Base-by-base conservation (phyloP, 2,329 filamentous ascomycete genomes). In the Geosmithia flava region DNA sequence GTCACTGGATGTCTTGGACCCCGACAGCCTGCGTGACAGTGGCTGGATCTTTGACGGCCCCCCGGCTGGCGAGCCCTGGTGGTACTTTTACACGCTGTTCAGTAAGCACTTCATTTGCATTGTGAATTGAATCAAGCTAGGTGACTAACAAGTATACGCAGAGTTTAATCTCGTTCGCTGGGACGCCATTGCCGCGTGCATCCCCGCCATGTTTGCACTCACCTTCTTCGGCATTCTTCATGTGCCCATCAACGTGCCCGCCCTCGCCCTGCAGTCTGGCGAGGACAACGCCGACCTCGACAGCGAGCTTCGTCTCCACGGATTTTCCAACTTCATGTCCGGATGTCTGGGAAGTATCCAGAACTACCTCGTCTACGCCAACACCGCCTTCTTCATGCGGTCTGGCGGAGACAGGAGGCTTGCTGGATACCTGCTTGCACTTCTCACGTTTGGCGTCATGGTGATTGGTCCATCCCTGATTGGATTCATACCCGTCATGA, bases 161-260 rank as follows among this genome's bases (percentile, higher is more conserved):
- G 87, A 93, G 59, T 87, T 95, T 58, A 72, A 82, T 45, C 72
- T 83, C 20, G 85, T 97, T 3, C 78, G 90, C 55, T 95, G 87
- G 85, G 74, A 76, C 43, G 93, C 91, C 2, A 76, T 98, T 45
- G 68, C 74, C n/a, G 82, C 89, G 58, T 90, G 85, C 1, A 75
- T 96, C 29, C 93, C 93, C 1, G 90, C 93, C 29, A 97, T 98
- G 87, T 81, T 98, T 57, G 93, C 93, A 0, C 69, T 98, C 51
- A 97, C 93, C 0, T 98, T 98, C 70, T 98, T 98, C 58, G 93
- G 93, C 47, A 84, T 98, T 49, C 76, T 98, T 2, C 93, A 98
- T 61, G 93, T 98, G 2, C 93, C 93, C 0, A 98, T 98, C 67
- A 98, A 98, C 58, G 90, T 98, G 4, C 93, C 93, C 2, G 93